Conservation (phyloP, 345 rosid genomes). For the Stellera chamaejasme region DNA sequence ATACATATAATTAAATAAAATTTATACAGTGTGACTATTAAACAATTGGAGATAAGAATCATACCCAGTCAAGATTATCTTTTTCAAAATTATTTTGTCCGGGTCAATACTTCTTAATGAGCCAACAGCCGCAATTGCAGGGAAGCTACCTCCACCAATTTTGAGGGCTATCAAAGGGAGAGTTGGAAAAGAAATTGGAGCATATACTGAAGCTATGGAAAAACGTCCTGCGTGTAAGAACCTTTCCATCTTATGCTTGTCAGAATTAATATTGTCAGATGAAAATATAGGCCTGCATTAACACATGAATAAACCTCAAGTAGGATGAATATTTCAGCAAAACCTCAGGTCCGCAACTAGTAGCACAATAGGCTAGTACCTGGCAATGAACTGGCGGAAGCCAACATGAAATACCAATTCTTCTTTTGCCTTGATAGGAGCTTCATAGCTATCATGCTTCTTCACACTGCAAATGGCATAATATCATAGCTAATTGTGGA, state of each 20-base stretch:
- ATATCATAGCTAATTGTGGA: slow-evolving; percentile 2
- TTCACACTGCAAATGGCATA: slow-evolving; percentile 43
- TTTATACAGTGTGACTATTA: neutral
- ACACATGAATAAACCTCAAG: slow-evolving; percentile 3
- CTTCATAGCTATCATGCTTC: slow-evolving; percentile 66
- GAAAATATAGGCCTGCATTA: slow-evolving; percentile 80
- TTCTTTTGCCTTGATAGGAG: slow-evolving; percentile 86
- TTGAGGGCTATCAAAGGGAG: slow-evolving; percentile 82
- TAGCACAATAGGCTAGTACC: slow-evolving; percentile 28
- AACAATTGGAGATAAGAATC: slow-evolving; percentile 2
- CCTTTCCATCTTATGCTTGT: slow-evolving; percentile 97
- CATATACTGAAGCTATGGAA: slow-evolving; percentile 75
- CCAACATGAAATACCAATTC: slow-evolving; percentile 89
- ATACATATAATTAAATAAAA: neutral
- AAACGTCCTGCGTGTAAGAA: slow-evolving; percentile 81
- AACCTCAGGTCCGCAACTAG: slow-evolving; percentile 5
- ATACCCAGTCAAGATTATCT: slow-evolving; percentile 90
- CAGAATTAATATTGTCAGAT: slow-evolving; percentile 63
- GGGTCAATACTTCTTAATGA: slow-evolving; percentile 79
- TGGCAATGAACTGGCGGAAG: slow-evolving; percentile 84
- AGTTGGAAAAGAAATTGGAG: slow-evolving; percentile 75
- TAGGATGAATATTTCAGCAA: slow-evolving; percentile 3
- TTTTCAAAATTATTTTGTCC: slow-evolving; percentile 75
- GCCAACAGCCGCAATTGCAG: slow-evolving; percentile 81
- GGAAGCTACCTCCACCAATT: slow-evolving; percentile 31